Evolutionary conservation across 306 rosid species (phyloP).

Genomic region (Abrus precatorius): DNA sequence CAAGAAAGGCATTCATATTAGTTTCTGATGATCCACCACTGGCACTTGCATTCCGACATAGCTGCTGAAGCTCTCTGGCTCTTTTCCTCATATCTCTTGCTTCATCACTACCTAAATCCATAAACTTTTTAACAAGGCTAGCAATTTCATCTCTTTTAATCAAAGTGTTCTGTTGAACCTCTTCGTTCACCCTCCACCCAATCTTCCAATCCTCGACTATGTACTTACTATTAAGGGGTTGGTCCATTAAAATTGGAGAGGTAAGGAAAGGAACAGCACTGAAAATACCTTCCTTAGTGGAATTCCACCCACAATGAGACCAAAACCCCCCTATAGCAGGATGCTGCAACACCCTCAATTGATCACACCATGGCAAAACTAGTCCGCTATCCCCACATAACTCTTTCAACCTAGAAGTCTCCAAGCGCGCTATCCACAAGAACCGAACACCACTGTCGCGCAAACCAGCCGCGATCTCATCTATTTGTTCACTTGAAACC

Average conservation of each 20-base stretch:
- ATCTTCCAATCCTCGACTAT: constrained; percentile 69
- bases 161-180: constrained; percentile 37
- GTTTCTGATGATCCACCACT: constrained; percentile 57
- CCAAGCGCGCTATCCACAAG: constrained; percentile 54
- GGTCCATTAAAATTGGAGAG: constrained; percentile 57
- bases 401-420: constrained; percentile 41
- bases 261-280: constrained; percentile 67
- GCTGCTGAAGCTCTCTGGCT: constrained; percentile 43
- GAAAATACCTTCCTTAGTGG: constrained; percentile 61
- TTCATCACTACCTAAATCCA: constrained; percentile 55
- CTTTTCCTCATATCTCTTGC: constrained; percentile 54
- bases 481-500: constrained; percentile 55
- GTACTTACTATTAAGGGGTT: constrained; percentile 46
- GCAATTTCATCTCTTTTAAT: constrained; percentile 58
- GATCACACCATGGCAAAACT: constrained; percentile 69
- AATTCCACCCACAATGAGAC: constrained; percentile 79
- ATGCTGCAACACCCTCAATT: constrained; percentile 62
- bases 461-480: constrained; percentile 58
- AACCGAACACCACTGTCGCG: constrained; percentile 50
- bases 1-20: constrained; percentile 50
- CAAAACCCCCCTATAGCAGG: constrained; percentile 65
- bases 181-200: constrained; percentile 64
- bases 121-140: constrained; percentile 51
- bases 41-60: constrained; percentile 49
- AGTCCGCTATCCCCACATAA: constrained; percentile 60